A percentile compares a stretch with the other conserved stretches of the same genome.
These are phyloP conservation scores for Candida khao-thaluensis DNA, from an alignment of 805 yeast species.

Conservation along the genomic window DNA sequence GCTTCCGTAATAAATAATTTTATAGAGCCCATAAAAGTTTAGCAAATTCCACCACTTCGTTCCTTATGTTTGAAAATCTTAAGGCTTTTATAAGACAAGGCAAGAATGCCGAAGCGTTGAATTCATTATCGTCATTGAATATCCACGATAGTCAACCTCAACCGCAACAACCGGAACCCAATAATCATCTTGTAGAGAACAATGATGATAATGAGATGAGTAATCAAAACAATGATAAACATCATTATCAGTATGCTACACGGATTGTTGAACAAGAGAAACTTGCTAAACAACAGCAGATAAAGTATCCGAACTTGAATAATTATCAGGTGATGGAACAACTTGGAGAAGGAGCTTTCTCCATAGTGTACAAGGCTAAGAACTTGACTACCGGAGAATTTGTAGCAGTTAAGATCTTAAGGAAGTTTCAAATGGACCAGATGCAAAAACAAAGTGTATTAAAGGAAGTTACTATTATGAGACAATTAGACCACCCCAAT, in stretches of 20 bases:
- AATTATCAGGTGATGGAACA: constrained; percentile 46
- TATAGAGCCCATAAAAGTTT: too few relatives aligned
- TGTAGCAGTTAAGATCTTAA: constrained; percentile 61
- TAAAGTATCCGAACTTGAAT: constrained; percentile 36
- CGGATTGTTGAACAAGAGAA: constrained; percentile 39
- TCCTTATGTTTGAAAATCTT: constrained; percentile 44
- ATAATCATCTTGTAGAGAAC: too few relatives aligned
- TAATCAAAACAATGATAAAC: not conserved
- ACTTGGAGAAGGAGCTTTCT: constrained; percentile 83
- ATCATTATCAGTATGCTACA: constrained; percentile 21
- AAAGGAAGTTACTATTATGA: constrained; percentile 78
- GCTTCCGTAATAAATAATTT: not conserved
- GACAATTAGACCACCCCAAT: constrained; percentile 62
- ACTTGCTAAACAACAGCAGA: constrained; percentile 20
- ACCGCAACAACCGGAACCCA: constrained; percentile 2
- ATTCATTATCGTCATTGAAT: constrained; percentile 5
- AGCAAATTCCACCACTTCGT: too few relatives aligned
- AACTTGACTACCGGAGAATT: constrained; percentile 34
- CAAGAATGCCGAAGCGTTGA: constrained; percentile 49
- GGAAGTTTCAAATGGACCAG: constrained; percentile 64
- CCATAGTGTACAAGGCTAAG: constrained; percentile 65
- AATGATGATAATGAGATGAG: constrained; percentile 8
- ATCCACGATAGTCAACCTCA: constrained; percentile 1
- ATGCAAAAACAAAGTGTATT: constrained; percentile 66
- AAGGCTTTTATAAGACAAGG: constrained; percentile 65